These are phyloP conservation scores for Zarea fungicola DNA, from an alignment of 2,329 filamentous ascomycete species.

Conservation along the genomic window DNA sequence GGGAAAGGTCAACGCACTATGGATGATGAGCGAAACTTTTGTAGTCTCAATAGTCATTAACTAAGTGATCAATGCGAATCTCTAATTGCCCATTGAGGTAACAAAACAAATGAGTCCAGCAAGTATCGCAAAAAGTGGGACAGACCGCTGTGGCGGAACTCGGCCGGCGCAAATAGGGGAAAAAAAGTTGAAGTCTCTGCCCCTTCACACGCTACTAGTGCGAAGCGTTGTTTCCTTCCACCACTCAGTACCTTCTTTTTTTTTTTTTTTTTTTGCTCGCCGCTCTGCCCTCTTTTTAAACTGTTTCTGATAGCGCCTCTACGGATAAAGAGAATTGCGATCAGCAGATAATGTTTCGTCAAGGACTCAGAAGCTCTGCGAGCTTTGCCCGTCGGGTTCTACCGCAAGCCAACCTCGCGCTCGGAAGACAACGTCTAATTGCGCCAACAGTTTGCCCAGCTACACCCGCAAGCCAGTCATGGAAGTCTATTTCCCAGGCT, in stretches of 20 bases:
- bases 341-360: slow-evolving; percentile 17
- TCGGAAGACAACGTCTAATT: slow-evolving; percentile 18
- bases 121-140: background rate
- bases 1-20: too few species aligned
- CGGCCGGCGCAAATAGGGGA: slow-evolving; percentile 5
- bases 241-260: background rate
- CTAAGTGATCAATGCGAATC: too few species aligned
- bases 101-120: too few species aligned
- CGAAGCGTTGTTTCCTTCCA: background rate
- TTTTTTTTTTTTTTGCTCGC: background rate
- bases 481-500: slow-evolving; percentile 21
- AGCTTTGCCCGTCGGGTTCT: slow-evolving; percentile 28
- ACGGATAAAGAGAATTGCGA: background rate
- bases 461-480: slow-evolving; percentile 19
- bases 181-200: slow-evolving; percentile 11
- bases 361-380: slow-evolving; percentile 35
- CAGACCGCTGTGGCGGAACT: background rate
- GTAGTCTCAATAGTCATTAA: too few species aligned
- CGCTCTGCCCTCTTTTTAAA: too few species aligned
- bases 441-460: slow-evolving; percentile 14
- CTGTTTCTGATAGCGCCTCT: too few species aligned
- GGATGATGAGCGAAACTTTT: too few species aligned
- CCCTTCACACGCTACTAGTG: background rate
- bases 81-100: too few species aligned
- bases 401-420: slow-evolving; percentile 25